Evolutionary conservation across 139 green algal species (phyloP).

Genomic region (Tetraselmis chui): DNA sequence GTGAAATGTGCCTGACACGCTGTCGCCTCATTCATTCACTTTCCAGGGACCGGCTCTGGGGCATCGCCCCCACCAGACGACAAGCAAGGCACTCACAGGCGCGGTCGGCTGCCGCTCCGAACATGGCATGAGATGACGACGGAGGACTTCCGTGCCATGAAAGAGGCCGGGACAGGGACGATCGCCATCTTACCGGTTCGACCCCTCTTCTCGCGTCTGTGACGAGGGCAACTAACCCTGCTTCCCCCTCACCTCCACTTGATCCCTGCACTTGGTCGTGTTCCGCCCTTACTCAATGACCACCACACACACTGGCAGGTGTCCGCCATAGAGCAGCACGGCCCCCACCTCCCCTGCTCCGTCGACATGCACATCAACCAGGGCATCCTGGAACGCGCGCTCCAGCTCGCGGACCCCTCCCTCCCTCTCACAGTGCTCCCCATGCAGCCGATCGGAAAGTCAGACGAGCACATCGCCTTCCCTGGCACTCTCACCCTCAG

Average conservation of each 20-base stretch:
- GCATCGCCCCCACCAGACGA: no score
- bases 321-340: slow-evolving; percentile 16
- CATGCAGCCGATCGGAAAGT: slow-evolving; percentile 10
- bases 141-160: neutral
- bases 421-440: neutral
- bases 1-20: no score
- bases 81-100: no score
- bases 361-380: slow-evolving; percentile 14
- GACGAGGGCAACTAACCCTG: no score
- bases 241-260: neutral
- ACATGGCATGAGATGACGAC: slow-evolving; percentile 13
- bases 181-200: slow-evolving; percentile 11
- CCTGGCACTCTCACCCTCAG: slow-evolving; percentile 11
- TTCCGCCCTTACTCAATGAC: no score
- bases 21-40: no score
- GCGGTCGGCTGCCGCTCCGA: neutral
- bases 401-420: neutral
- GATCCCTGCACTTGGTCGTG: neutral
- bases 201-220: no score
- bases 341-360: slow-evolving; percentile 15
- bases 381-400: slow-evolving; percentile 11
- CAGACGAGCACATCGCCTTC: slow-evolving; percentile 16
- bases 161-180: neutral
- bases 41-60: no score
- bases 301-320: no score